phyloP scores from a whole-genome alignment of 2,329 filamentous ascomycete genomes.

The Fusarium miscanthi region DNA sequence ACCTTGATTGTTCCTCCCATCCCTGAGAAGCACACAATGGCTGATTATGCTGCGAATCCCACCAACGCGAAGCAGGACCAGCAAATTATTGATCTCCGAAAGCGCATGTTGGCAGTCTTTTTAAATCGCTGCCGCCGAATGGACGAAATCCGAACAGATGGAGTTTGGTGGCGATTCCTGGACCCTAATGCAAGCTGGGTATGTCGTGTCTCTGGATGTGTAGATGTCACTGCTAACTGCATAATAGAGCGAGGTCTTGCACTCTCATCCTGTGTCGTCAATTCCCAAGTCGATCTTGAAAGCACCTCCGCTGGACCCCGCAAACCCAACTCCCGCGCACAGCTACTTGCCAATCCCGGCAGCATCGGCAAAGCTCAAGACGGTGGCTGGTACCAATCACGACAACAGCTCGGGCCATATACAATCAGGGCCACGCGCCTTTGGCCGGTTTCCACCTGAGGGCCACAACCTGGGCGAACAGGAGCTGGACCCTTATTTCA shows the following conservation, averaged over 20 bases:
- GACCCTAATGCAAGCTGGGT: constrained; percentile 99
- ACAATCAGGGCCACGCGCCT: constrained; percentile 65
- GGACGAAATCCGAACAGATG: constrained; percentile 91
- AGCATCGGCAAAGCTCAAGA: constrained; percentile 85
- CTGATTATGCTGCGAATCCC: constrained; percentile 96
- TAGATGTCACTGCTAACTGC: constrained; percentile 31
- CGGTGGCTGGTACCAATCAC: constrained; percentile 54
- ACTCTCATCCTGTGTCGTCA: constrained; percentile 88
- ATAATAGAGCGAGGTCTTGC: constrained; percentile 86
- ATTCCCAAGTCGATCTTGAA: constrained; percentile 95
- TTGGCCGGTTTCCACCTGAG: constrained; percentile 85
- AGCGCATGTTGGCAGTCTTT: constrained; percentile 97
- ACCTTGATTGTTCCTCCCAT: constrained; percentile 97
- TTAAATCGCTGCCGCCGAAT: constrained; percentile 92
- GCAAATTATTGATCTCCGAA: constrained; percentile 94
- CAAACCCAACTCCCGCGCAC: constrained; percentile 91
- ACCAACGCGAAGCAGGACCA: constrained; percentile 98
- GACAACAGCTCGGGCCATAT: constrained; percentile 52
- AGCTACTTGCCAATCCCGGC: constrained; percentile 88
- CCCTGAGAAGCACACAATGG: constrained; percentile 98
- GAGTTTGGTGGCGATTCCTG: constrained; percentile 97
- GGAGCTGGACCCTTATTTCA: constrained; percentile 95
- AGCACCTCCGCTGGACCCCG: constrained; percentile 92
- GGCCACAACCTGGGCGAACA: constrained; percentile 82
- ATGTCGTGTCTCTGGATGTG: constrained; percentile 45